A percentile compares a stretch with the other conserved stretches of the same genome.
Conservation (phyloP, 176 grass and related monocot species). For the Pharus latifolius region DNA sequence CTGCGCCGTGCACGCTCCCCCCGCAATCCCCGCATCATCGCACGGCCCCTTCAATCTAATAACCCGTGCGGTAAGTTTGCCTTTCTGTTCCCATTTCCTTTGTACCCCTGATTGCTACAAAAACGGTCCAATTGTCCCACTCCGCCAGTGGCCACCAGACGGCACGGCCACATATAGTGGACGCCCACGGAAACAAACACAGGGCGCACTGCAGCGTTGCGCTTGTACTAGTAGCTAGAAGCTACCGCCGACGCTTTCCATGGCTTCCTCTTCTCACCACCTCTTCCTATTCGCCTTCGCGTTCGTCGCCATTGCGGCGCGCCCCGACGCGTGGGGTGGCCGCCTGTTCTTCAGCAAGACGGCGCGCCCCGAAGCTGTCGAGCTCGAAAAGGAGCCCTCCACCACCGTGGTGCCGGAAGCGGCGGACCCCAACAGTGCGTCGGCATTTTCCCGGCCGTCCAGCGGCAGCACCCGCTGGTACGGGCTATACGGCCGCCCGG, state of each 20-base stretch:
- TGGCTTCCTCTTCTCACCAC: neutral
- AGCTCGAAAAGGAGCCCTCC: constrained; percentile 5
- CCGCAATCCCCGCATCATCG: constrained; percentile 13
- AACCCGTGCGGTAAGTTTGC: neutral
- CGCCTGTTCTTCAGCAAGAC: constrained; percentile 45
- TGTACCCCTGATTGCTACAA: neutral
- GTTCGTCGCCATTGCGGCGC: neutral
- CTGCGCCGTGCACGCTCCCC: neutral
- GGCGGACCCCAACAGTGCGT: neutral
- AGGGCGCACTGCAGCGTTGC: neutral
- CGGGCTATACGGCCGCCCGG: constrained; percentile 41
- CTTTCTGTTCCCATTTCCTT: neutral
- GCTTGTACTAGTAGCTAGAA: neutral
- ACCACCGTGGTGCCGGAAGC: neutral
- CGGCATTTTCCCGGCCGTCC: constrained; percentile 19
- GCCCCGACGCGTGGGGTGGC: constrained; percentile 23
- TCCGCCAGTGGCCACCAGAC: neutral
- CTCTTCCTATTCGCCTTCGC: constrained; percentile 7
- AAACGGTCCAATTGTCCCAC: neutral
- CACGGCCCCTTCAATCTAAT: neutral
- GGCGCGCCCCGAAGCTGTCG: neutral
- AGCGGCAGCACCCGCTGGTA: constrained; percentile 20
- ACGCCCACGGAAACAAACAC: neutral
- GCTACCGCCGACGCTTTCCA: constrained; percentile 18
- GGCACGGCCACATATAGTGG: constrained; percentile 14